Evolutionary conservation across 495 filamentous ascomycete species (phyloP).

Genomic region (Xylaria sp.): DNA sequence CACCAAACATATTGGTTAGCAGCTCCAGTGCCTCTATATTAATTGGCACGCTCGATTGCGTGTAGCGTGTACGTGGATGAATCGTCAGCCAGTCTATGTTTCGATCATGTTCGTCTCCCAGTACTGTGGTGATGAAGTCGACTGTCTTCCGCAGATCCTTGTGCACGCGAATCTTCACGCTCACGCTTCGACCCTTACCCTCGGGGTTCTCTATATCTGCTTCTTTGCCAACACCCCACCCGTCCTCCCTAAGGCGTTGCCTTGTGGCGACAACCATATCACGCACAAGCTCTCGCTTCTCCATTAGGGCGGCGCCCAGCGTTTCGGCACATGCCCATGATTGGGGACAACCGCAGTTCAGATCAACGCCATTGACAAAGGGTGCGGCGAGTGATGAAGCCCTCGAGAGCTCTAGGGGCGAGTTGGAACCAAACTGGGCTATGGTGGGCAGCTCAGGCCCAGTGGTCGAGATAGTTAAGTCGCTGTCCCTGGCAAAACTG

Average conservation of each 20-base stretch:
- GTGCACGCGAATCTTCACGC: conserved; percentile 72
- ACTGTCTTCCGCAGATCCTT: conserved; percentile 61
- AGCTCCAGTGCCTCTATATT: conserved; percentile 64
- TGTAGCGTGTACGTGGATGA: conserved; percentile 64
- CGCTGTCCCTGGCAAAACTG: conserved; percentile 63
- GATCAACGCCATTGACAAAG: conserved; percentile 65
- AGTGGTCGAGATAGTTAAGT: conserved; percentile 44
- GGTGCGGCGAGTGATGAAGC: conserved; percentile 66
- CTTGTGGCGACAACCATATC: conserved; percentile 63
- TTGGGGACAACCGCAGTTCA: conserved; percentile 76
- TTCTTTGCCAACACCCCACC: conserved; percentile 51
- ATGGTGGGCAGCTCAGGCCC: conserved; percentile 58
- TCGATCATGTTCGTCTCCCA: conserved; percentile 51
- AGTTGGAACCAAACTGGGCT: conserved; percentile 67
- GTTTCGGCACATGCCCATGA: conserved; percentile 69
- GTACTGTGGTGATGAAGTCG: conserved; percentile 58
- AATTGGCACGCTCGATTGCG: conserved; percentile 62
- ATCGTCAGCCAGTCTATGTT: conserved; percentile 68
- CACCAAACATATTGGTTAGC: conserved; percentile 54
- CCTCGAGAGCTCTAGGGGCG: conserved; percentile 62
- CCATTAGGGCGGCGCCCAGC: conserved; percentile 69
- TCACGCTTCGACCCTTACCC: conserved; percentile 55
- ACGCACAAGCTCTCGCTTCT: conserved; percentile 62
- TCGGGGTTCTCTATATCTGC: conserved; percentile 40
- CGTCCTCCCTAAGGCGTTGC: conserved; percentile 49